Conservation (phyloP, 352 stramenopile species). For the Phytophthora aleatoria region DNA sequence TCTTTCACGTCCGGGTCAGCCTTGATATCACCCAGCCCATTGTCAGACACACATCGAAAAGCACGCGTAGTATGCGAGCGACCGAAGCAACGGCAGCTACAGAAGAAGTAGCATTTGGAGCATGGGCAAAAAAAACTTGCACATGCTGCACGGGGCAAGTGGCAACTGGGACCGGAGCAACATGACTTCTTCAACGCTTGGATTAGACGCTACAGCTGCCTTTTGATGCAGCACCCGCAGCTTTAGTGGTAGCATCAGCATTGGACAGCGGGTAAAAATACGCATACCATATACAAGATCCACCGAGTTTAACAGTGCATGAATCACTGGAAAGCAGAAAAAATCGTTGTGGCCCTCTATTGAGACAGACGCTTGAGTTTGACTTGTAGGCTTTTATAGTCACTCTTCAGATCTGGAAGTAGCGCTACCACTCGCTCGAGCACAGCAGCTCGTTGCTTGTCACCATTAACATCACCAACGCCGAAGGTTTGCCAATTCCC, state of each 20-base stretch:
- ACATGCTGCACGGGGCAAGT: no score
- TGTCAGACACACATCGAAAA: no score
- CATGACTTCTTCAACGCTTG: no score
- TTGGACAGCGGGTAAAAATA: conserved; percentile 56
- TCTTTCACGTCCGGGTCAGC: no score
- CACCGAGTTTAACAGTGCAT: conserved; percentile 68
- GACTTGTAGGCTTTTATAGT: conserved; percentile 49
- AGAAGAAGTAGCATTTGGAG: no score
- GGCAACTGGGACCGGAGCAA: no score
- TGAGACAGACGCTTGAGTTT: conserved; percentile 49
- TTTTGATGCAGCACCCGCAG: no score
- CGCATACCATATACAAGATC: conserved; percentile 59
- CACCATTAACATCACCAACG: conserved; percentile 50
- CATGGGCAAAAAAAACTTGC: no score
- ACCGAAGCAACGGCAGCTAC: no score
- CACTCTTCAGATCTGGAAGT: conserved; percentile 32
- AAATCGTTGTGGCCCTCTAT: conserved; percentile 49
- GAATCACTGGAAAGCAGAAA: conserved; percentile 65
- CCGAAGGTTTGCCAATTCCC: conserved; percentile 45
- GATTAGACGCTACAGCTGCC: no score
- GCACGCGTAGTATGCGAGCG: no score
- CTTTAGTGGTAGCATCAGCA: conserved; percentile 25
- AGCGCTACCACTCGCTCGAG: conserved; percentile 44
- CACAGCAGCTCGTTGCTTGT: conserved; percentile 48
- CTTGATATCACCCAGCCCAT: no score